Evolutionary conservation across 108 stramenopile species (phyloP), one percentile per base, ranked within the genome.

Genomic region (Skeletonema grethae): DNA sequence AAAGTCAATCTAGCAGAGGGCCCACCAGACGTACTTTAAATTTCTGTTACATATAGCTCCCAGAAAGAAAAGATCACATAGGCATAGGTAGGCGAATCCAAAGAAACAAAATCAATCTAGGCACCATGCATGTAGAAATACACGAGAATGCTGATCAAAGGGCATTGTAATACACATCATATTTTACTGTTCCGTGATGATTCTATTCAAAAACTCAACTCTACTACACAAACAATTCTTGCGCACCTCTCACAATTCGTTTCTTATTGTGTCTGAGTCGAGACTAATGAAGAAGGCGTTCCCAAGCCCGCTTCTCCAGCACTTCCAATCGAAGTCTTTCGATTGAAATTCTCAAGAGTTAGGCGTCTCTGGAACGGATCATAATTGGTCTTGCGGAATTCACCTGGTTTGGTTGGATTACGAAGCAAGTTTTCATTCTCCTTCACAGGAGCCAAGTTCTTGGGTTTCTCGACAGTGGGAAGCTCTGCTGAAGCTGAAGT

Each of bases 361-460:
- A 34, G 4, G 41, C 41, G 41, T 43, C 70, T 55, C 34, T 72
- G 67, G 39, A 80, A 80, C 48, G 79, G 79, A 39, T 80, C 79
- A 60, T 80, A 80, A 5, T 39, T 73, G 18, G 79, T 80, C 63
- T 64, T 80, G 61, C 67, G 79, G 34, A 80, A 80, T 57, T 80
- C 72, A 13, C 79, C 79, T 28, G 72, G 79, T 57, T 69, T 73
- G 18, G 79, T 73, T 20, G 79, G 79, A 65, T 80, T 69, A 41
- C 79, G 76, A 11, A 77, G 50, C 46, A 77, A 57, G 34, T 77
- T 77, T 22, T 77, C 69, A 61, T 70, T 59, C 45, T 77, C 76
- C n/a, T 75, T 67, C 39, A 75, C 74, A 12, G 74, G 57, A 12
- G 69, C 55, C 72, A 80, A 46, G 36, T 45, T 57, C 46, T 58